phyloP scores from a whole-genome alignment of 768 basidiomycete species.

The Boletellus emodensis region DNA sequence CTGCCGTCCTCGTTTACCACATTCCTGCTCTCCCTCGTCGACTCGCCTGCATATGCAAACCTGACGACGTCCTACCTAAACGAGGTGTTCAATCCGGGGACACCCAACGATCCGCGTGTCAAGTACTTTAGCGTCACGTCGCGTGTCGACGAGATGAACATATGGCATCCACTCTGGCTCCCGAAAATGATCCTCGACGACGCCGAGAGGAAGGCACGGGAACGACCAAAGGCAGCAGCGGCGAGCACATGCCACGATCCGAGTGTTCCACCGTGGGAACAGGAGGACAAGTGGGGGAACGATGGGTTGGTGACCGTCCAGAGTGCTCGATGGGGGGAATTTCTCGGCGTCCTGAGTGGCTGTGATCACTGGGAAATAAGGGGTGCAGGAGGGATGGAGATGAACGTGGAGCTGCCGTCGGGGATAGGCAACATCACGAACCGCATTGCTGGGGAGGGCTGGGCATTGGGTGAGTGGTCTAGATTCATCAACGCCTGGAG shows the following conservation, averaged over 20 bases:
- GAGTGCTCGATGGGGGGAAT: slow-evolving; percentile 94
- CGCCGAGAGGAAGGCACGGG: slow-evolving; percentile 59
- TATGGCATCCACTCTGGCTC: slow-evolving; percentile 96
- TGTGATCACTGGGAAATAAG: slow-evolving; percentile 97
- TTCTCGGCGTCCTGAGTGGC: slow-evolving; percentile 82
- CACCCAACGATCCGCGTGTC: slow-evolving; percentile 74
- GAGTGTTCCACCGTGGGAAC: slow-evolving; percentile 42
- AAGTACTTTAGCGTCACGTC: slow-evolving; percentile 93
- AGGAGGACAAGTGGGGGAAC: slow-evolving; percentile 69
- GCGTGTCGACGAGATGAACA: slow-evolving; percentile 55
- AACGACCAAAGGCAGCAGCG: slow-evolving; percentile 34
- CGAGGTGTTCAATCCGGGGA: slow-evolving; percentile 75
- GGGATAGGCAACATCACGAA: slow-evolving; percentile 37
- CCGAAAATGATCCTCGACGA: slow-evolving; percentile 93
- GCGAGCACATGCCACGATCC: slow-evolving; percentile 5
- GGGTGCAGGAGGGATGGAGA: slow-evolving; percentile 77
- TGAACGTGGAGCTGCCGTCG: slow-evolving; percentile 57
- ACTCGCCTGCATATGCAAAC: slow-evolving; percentile 96
- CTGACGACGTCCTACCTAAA: slow-evolving; percentile 82
- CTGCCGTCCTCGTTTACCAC: slow-evolving; percentile 84
- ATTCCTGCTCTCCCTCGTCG: slow-evolving; percentile 81
- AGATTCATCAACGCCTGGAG: slow-evolving; percentile 60
- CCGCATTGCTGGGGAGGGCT: slow-evolving; percentile 41
- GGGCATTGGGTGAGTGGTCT: slow-evolving; percentile 53
- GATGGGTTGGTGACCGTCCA: slow-evolving; percentile 92